These are phyloP conservation scores for Tephrocybe rancida DNA, from an alignment of 768 basidiomycete species.

Conservation along the genomic window DNA sequence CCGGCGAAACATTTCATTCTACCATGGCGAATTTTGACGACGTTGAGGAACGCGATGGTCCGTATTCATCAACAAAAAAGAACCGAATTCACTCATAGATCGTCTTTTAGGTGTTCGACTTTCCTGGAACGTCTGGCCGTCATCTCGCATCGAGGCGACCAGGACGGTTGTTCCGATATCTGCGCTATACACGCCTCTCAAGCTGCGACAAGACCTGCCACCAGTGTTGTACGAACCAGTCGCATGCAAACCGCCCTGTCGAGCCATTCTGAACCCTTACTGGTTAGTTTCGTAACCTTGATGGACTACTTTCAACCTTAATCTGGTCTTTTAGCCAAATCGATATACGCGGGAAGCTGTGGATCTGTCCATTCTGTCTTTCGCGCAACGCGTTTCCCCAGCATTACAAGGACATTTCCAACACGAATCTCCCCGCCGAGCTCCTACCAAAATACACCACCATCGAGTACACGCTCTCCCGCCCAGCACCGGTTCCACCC, in stretches of 20 bases:
- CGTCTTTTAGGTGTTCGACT: conserved; percentile 75
- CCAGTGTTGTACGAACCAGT: conserved; percentile 98
- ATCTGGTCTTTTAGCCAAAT: conserved; percentile 72
- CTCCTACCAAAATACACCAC: conserved; percentile 98
- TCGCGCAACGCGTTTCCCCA: conserved; percentile 96
- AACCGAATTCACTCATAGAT: neutral
- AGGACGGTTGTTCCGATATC: conserved; percentile 97
- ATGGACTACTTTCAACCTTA: neutral
- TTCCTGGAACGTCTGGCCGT: conserved; percentile 99
- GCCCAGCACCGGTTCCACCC: conserved; percentile 90
- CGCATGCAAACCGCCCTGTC: conserved; percentile 97
- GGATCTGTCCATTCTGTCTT: conserved; percentile 99
- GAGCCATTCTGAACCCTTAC: conserved; percentile 96
- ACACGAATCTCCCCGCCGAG: conserved; percentile 95
- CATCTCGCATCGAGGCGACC: conserved; percentile 96
- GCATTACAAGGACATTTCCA: conserved; percentile 98
- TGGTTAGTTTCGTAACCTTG: conserved; percentile 57
- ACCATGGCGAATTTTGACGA: conserved; percentile 90
- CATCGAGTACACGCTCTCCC: conserved; percentile 97
- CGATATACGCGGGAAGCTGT: conserved; percentile 96
- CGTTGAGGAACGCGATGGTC: conserved; percentile 96
- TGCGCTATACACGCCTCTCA: conserved; percentile 96
- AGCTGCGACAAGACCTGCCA: conserved; percentile 90
- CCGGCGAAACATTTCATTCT: conserved; percentile 28
- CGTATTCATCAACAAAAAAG: conserved; percentile 23